Base-by-base conservation (phyloP, 140 eudicot genomes). In the Senecio squalidus region DNA sequence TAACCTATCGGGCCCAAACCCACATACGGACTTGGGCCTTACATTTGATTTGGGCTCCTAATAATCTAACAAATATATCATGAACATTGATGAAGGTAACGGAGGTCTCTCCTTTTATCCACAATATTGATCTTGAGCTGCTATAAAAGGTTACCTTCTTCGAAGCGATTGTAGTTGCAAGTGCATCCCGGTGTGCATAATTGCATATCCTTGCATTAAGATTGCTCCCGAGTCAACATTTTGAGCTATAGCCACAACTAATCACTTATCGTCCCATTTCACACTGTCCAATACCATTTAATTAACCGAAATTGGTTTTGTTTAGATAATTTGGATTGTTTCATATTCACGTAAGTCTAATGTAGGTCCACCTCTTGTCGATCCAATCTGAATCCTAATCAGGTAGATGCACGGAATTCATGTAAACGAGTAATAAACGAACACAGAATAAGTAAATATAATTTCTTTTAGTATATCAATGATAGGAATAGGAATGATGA, bases 211-310 rank as follows among this genome's bases (percentile, higher is more conserved):
- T 82, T 86, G 95, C 92, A 86, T 86, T 65, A 86, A 72, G 54
- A 89, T 80, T 48, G 93, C 95, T 59, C 95, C 94, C 0, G 95
- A 77, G 74, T 85, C 95, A 38, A 89, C 90, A 76, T 90, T 81
- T 78, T 90, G 97, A 58, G 97, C 97, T 46, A 85, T 90, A 33
- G 94, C 97, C 75, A 90, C 95, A 13, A 95, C 97, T 79, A 90
- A 72, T 30, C 95, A 94, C 68, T 86, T 83, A 18, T 90, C 95
- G 17, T 90, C 97, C 95, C 97, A 90, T 75, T 78, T 88, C 56
- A 88, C 79, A 81, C 82, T 76, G 68, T 88, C 90, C 75, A 84
- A 67, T 55, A 88, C 71, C n/a, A 56, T n/a, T n/a, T 62, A 74
- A 58, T 72, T 74, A 89, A 75, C 95, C 85, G 71, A 57, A 62